Evolutionary conservation across 768 basidiomycete species (phyloP).

Genomic region (Lactarius hatsudake): DNA sequence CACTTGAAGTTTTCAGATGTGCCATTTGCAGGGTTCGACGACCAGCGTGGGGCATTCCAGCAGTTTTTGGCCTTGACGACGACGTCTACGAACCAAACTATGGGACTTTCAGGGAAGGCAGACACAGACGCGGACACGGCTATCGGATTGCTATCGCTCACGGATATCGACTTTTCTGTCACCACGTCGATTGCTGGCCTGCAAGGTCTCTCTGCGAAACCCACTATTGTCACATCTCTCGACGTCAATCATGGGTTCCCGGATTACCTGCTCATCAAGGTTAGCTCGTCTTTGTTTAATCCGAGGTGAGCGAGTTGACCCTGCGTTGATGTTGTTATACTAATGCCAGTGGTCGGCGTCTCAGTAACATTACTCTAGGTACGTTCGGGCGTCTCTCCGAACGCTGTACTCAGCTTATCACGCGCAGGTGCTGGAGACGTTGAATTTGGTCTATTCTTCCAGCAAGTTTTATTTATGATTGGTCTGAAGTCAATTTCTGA

Average conservation of each 20-base stretch:
- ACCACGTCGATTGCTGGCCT: conserved; percentile 57
- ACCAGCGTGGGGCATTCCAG: conserved; percentile 52
- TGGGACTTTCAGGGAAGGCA: conserved; percentile 50
- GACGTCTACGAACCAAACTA: conserved; percentile 41
- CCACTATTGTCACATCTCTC: conserved; percentile 53
- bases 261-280: conserved; percentile 66
- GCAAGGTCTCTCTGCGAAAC: conserved; percentile 59
- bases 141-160: conserved; percentile 58
- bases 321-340: neutral
- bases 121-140: conserved; percentile 61
- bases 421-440: conserved; percentile 58
- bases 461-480: conserved; percentile 37
- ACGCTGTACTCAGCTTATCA: conserved; percentile 29
- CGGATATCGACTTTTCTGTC: conserved; percentile 57
- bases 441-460: conserved; percentile 55
- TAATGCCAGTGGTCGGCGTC: neutral
- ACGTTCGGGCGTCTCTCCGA: neutral
- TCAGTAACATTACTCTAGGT: conserved; percentile 41
- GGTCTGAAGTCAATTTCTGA: neutral
- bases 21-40: conserved; percentile 54
- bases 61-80: conserved; percentile 63
- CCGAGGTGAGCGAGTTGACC: conserved; percentile 46
- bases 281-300: conserved; percentile 58
- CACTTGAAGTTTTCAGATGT: conserved; percentile 56
- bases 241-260: conserved; percentile 68